Evolutionary conservation across 805 yeast genomes (phyloP).

Genomic region (Saccharomycopsis sp.): DNA sequence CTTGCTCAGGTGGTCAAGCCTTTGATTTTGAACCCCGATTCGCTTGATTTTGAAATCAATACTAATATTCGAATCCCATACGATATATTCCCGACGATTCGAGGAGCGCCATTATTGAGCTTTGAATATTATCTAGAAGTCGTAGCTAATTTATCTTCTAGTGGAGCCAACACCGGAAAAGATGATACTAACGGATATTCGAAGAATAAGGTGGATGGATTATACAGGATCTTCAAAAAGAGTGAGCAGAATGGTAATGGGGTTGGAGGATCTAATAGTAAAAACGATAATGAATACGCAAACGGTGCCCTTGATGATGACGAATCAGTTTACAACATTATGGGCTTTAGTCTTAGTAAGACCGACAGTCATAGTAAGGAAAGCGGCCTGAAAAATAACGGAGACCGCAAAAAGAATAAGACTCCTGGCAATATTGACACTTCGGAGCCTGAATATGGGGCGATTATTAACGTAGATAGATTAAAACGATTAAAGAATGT

Average conservation of each 20-base stretch:
- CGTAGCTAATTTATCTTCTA: slow-evolving; percentile 50
- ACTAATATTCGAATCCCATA: slow-evolving; percentile 69
- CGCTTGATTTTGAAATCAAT: slow-evolving; percentile 49
- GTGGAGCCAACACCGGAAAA: not conserved
- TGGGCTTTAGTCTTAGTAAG: slow-evolving; percentile 6
- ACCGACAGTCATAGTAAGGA: not conserved
- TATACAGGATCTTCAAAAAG: not conserved
- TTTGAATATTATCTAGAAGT: slow-evolving; percentile 85
- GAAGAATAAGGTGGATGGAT: slow-evolving; percentile 1
- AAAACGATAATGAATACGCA: not conserved
- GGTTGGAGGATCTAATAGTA: not conserved
- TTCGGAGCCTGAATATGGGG: slow-evolving; percentile 15
- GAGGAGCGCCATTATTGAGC: slow-evolving; percentile 61
- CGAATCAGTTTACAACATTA: slow-evolving; percentile 19
- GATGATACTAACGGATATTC: not conserved
- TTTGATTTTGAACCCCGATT: slow-evolving; percentile 64
- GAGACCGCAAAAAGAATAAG: not conserved
- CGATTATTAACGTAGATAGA: slow-evolving; percentile 71
- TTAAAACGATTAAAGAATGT: slow-evolving; percentile 72
- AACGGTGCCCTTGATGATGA: slow-evolving; percentile 12
- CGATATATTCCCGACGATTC: slow-evolving; percentile 80
- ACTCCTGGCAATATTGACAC: not conserved
- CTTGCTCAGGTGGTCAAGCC: slow-evolving; percentile 73
- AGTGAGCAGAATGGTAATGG: not conserved
- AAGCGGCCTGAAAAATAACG: not conserved